These are phyloP conservation scores for Acacia confusa DNA, from an alignment of 306 rosid genomes.

Conservation along the genomic window DNA sequence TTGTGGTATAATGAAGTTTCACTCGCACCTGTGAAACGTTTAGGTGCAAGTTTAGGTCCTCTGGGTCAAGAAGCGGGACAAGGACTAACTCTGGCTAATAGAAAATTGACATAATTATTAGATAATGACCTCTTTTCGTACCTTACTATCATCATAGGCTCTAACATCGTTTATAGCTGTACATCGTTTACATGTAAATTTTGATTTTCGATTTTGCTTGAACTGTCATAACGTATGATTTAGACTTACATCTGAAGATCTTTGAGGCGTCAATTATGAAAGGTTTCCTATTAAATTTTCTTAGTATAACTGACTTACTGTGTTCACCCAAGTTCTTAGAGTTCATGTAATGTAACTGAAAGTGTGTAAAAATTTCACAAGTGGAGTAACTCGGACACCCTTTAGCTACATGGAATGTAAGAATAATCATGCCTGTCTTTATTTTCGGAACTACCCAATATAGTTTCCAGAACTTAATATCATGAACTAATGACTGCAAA, in stretches of 20 bases:
- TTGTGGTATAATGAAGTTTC: constrained; percentile 17
- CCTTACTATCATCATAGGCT: constrained; percentile 17
- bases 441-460: constrained; percentile 22
- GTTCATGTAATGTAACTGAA: neutral
- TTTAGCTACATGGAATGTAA: constrained; percentile 12
- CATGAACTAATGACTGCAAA: constrained; percentile 5
- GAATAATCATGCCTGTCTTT: neutral
- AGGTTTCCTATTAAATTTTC: neutral
- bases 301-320: neutral
- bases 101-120: constrained; percentile 6
- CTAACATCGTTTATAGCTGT: constrained; percentile 13
- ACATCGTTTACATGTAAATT: constrained; percentile 23
- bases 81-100: constrained; percentile 22
- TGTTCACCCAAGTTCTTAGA: neutral
- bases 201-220: neutral
- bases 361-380: neutral
- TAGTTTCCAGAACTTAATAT: constrained; percentile 23
- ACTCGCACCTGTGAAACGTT: constrained; percentile 21
- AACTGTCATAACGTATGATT: neutral
- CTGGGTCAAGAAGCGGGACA: constrained; percentile 21
- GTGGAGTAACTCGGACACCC: constrained; percentile 14
- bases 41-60: neutral
- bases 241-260: constrained; percentile 9
- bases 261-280: neutral
- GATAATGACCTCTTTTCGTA: constrained; percentile 7